Conservation (phyloP, 345 rosid species). For the Eucalyptus caleyi region DNA sequence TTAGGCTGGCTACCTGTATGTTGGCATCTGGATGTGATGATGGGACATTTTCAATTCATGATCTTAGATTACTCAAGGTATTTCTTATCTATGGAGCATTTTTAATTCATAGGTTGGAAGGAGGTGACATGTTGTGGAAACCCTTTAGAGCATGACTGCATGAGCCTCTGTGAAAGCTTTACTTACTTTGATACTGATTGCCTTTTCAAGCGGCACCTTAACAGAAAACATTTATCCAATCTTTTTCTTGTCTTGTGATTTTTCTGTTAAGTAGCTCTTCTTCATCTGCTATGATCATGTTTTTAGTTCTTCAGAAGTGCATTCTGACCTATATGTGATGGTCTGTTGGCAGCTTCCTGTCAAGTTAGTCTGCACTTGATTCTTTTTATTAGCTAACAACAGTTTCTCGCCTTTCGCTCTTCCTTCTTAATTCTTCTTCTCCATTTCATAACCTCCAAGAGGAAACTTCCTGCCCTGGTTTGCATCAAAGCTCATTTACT, state of each 20-base stretch:
- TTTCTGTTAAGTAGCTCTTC: background rate
- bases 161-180: background rate
- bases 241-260: background rate
- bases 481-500: background rate
- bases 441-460: background rate
- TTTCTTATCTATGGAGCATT: background rate
- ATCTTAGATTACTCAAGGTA: constrained; percentile 71
- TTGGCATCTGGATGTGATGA: constrained; percentile 97
- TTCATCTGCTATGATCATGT: background rate
- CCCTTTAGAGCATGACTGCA: background rate
- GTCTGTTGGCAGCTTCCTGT: background rate
- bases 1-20: constrained; percentile 85
- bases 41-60: constrained; percentile 85
- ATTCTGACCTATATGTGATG: background rate
- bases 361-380: background rate
- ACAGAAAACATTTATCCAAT: background rate
- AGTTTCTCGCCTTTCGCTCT: background rate
- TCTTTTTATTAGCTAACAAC: background rate
- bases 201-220: background rate
- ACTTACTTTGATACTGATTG: background rate
- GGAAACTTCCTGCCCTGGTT: background rate
- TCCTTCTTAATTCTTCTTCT: background rate
- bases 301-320: background rate
- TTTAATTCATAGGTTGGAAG: background rate
- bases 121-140: background rate